Conservation (phyloP, 768 basidiomycete genomes). For the Rhodotorula babjevae region DNA sequence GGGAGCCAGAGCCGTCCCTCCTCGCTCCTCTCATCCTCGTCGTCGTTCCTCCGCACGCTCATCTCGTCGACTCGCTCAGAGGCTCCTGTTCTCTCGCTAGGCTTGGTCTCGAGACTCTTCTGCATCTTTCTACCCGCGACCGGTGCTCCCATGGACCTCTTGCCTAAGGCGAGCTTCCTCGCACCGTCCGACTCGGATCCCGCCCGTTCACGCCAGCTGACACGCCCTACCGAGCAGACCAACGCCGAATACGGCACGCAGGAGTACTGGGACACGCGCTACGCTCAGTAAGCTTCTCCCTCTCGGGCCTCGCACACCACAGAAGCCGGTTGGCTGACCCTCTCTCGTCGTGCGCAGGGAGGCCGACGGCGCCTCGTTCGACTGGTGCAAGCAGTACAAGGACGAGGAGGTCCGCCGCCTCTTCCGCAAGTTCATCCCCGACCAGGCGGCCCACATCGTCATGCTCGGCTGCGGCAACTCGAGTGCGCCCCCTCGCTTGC, state of each 20-base stretch:
- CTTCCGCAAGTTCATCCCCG: conserved; percentile 61
- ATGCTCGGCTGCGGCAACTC: conserved; percentile 79
- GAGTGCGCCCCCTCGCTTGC: conserved; percentile 41
- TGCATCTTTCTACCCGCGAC: background rate
- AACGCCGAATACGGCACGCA: conserved; percentile 26
- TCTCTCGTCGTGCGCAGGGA: conserved; percentile 7
- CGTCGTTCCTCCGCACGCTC: background rate
- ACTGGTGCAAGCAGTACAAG: conserved; percentile 80
- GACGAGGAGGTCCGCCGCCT: conserved; percentile 65
- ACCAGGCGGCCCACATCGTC: conserved; percentile 60
- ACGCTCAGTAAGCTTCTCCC: background rate
- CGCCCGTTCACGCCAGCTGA: background rate
- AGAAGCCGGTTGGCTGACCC: no score
- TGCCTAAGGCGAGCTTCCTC: background rate
- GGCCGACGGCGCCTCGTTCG: conserved; percentile 51
- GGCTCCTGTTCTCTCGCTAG: background rate
- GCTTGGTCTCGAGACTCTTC: no score
- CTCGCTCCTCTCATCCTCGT: no score
- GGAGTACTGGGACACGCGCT: conserved; percentile 25
- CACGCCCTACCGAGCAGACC: background rate
- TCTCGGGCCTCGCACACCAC: background rate
- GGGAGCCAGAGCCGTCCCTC: no score
- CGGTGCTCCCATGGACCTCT: background rate
- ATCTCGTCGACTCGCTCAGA: background rate
- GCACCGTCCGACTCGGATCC: background rate